Evolutionary conservation across 192 early-diverging fungal genomes (phyloP), one percentile per base, ranked within the genome.

Genomic region (Gaertneriomyces semiglobifer): DNA sequence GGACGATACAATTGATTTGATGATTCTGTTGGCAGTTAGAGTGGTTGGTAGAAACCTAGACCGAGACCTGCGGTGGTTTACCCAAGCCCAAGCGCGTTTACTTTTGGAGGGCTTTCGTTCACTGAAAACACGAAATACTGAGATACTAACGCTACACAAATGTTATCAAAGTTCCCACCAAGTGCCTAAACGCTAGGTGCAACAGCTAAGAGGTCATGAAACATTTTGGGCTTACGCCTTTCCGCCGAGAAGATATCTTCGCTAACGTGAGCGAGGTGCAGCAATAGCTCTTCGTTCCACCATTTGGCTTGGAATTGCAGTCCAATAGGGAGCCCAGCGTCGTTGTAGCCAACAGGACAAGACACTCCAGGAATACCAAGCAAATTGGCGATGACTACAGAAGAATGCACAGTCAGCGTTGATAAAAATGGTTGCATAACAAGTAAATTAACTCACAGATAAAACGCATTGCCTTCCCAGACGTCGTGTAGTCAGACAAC

Each of bases 291-390:
- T 67, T 90, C 88, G 60, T 88, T 75, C 77, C 80, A 77, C 89
- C 89, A 90, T 54, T 80, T 75, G 5, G 78, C 74, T 75, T 85
- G 83, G 57, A 90, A 84, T 59, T 90, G 89, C 55, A 88, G 61
- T 39, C 83, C 87, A 50, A 89, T 75, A 7, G 89, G 89, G 10
- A 89, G 60, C 4, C 79, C 79, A 11, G 74, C 68, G 2, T 4
- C 20, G 19, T 77, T 60, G 47, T 81, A 87, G 0, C 89, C 89
- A 39, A 81, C 77, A 10, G 88, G 88, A 12, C 83, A 80, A 8
- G 74, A 73, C 16, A 88, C 75, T 7, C 78, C 86, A 9, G 89
- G 89, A 53, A 89, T 76, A 19, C 89, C 89, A 2, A 82, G 74
- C 7, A 88, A 71, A 59, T 90, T 90, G 16, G 79, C 85, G 64